phyloP scores from a whole-genome alignment of 805 yeast genomes.

The Pichia insulana region DNA sequence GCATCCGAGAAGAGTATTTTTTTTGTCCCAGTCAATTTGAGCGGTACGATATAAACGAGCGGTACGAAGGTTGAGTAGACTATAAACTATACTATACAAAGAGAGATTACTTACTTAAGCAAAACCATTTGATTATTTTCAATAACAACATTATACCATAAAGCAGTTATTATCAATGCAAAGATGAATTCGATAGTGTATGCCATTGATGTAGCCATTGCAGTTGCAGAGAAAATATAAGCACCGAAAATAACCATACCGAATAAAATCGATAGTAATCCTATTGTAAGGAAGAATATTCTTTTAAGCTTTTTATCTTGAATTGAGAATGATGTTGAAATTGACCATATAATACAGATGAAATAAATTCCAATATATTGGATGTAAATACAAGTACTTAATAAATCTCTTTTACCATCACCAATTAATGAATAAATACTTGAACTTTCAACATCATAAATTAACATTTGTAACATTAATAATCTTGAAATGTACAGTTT shows the following conservation, averaged over 20 bases:
- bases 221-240: constrained; percentile 12
- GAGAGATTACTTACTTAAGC: neutral
- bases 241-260: constrained; percentile 14
- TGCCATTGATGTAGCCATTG: constrained; percentile 17
- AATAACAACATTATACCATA: constrained; percentile 22
- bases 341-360: constrained; percentile 13
- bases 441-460: constrained; percentile 25
- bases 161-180: constrained; percentile 15
- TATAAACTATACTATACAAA: neutral
- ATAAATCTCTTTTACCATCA: constrained; percentile 13
- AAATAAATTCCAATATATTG: constrained; percentile 17
- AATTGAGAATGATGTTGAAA: constrained; percentile 16
- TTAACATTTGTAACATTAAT: constrained; percentile 20
- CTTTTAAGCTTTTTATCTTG: constrained; percentile 13
- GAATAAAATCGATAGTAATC: constrained; percentile 3
- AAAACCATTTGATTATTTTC: constrained; percentile 10
- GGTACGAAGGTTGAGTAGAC: neutral
- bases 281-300: constrained; percentile 5
- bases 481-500: constrained; percentile 15
- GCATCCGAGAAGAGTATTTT: too few relatives aligned
- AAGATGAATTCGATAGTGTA: constrained; percentile 19
- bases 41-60: constrained; percentile 5
- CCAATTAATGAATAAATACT: constrained; percentile 23
- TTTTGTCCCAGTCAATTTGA: too few relatives aligned
- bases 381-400: constrained; percentile 18